Base-by-base conservation (phyloP, 257 asterid genomes). In the Scutellaria galericulata region DNA sequence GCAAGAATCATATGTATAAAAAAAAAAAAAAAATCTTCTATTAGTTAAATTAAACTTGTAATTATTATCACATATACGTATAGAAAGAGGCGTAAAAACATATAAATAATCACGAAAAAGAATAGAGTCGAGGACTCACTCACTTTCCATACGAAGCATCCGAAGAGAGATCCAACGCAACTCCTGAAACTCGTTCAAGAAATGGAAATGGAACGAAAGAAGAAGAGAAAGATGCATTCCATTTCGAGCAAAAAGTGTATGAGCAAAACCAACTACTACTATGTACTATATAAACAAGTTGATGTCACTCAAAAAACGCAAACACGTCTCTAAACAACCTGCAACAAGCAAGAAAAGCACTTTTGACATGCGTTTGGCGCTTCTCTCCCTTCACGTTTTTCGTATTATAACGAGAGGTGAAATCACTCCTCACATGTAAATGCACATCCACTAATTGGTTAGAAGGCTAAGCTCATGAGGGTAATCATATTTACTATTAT, bases 211-310 rank as follows among this genome's bases (percentile, higher is more conserved):
- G 3, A 14, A 62, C 72, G 39, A 73, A 61, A 65, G 27, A 12
- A 66, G 75, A 39, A 73, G 39, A 9, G 64, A 67, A n/a, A 75
- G 48, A 14, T 55, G 77, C 31, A 64, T 67, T 62, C 15, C 60
- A 46, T 45, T 40, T 53, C 6, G 60, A 64, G 62, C 67, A 61
- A 31, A 64, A 61, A 58, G 41, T 24, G 74, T 76, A 79, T 45
- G 77, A 64, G 66, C 27, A 24, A 52, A 72, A 53, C 70, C 47
- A 82, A 79, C 74, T 40, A 11, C 74, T 40, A 11, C 71, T 58
- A 51, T 59, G 18, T 50, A 7, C 66, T 58, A 20, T 6, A 20
- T 55, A 63, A 51, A 44, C 40, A 40, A 47, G 73, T 22, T 74
- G 53, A 66, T 31, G 37, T 31, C 37, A 31, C 5, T 31, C 37